Evolutionary conservation across 352 stramenopile species (phyloP), one percentile per base, ranked within the genome.

Genomic region (Globisporangium abappressorium): DNA sequence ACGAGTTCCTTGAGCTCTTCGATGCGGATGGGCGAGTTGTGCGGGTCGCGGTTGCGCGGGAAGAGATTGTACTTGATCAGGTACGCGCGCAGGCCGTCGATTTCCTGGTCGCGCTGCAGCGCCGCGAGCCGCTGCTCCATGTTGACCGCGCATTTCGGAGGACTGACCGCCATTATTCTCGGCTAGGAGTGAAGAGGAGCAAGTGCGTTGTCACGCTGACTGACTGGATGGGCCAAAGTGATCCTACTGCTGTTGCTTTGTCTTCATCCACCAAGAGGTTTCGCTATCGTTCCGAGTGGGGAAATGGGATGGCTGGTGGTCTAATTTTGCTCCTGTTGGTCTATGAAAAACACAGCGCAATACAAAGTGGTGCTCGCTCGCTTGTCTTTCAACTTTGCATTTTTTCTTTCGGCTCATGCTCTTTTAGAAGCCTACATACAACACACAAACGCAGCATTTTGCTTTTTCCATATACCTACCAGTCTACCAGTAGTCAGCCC

Each of bases 1-100:
- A 97, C 90, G 11, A 97, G 78, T 66, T 97, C 92, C 71, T 97
- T 97, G 51, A 97, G 83, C 76, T 97, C 89, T 54, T 97, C 90
- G 26, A 93, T 71, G 49, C 85, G 84, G 72, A 95, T 96, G 28
- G 84, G 87, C 53, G 86, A 94, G 78, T 95, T 96, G 61, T 93
- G 74, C 2, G 86, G 86, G 71, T 93, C 88, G 18, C 87, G 83
- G 49, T 93, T 93, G 41, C 83, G 84, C 43, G 85, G 86, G 65
- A 95, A 94, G 57, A 94, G 78, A 58, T 94, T 92, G 77, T 92
- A 93, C 70, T 95, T 95, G 75, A 95, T 90, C 26, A 95, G 71
- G 60, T 94, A 93, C 47, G 87, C 84, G 60, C 88, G 81, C 22
- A 94, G 70, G 0, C 84, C 85, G 41, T 95, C 86, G 67, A 94